phyloP scores from a whole-genome alignment of 345 rosid genomes.

The Zanthoxylum bungeanum region DNA sequence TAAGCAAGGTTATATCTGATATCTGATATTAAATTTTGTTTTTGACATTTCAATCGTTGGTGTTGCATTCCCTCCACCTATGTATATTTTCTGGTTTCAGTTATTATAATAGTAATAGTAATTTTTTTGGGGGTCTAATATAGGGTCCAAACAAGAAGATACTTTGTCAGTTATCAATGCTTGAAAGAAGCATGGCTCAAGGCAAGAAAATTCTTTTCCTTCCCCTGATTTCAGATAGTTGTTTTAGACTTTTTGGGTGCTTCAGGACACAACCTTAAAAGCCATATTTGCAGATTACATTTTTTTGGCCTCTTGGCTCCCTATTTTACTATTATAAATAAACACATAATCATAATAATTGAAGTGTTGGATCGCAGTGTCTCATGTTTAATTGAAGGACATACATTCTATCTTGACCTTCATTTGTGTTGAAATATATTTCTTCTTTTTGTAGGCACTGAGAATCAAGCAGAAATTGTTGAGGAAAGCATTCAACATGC shows the following conservation, averaged over 20 bases:
- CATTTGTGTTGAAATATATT: slow-evolving; percentile 6
- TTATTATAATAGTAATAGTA: not conserved
- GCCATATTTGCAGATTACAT: not conserved
- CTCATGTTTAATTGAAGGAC: not conserved
- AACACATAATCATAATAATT: not conserved
- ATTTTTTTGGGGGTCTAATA: slow-evolving; percentile 14
- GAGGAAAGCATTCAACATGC: slow-evolving; percentile 72
- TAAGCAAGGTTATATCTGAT: slow-evolving; percentile 49
- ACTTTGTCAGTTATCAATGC: slow-evolving; percentile 69
- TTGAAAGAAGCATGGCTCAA: slow-evolving; percentile 72
- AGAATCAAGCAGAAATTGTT: slow-evolving; percentile 51
- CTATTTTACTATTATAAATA: not conserved
- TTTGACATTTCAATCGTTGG: not conserved
- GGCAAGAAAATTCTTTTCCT: slow-evolving; percentile 34
- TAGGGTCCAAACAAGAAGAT: slow-evolving; percentile 72
- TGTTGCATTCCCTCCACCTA: not conserved
- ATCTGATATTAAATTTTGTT: not conserved
- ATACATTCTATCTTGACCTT: not conserved
- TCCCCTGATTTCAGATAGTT: not conserved
- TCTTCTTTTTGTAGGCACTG: slow-evolving; percentile 36
- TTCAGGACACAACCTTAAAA: not conserved
- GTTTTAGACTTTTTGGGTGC: not conserved
- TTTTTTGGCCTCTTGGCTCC: slow-evolving; percentile 1
- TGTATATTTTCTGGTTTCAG: not conserved
- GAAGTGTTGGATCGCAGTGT: not conserved